Conservation (phyloP, 371 early-diverging fungal genomes). For the Coemansia sp. region DNA sequence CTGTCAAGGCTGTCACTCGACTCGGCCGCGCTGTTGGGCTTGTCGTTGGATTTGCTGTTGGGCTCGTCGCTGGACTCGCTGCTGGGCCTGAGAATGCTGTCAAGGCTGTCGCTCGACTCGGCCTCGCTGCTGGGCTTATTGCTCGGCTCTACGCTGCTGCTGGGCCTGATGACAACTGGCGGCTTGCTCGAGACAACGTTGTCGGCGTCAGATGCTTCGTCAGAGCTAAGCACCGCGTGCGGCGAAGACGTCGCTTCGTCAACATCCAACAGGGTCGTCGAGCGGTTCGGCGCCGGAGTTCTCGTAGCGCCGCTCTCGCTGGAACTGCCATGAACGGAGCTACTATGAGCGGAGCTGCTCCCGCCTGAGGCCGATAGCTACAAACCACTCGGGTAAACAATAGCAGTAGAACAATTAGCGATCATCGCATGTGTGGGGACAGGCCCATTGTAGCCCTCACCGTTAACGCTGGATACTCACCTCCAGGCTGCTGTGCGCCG, state of each 20-base stretch:
- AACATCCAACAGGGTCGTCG: neutral
- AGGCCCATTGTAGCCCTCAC: too few relatives aligned
- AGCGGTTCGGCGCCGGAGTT: neutral
- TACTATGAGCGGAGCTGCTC: neutral
- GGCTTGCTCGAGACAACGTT: neutral
- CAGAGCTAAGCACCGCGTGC: neutral
- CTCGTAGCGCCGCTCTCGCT: neutral
- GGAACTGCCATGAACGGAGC: neutral
- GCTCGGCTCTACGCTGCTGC: neutral
- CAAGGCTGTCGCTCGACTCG: neutral
- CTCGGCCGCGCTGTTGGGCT: neutral
- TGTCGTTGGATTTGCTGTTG: neutral
- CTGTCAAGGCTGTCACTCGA: neutral
- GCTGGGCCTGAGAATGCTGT: neutral
- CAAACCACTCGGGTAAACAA: constrained; percentile 6
- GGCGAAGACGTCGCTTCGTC: neutral
- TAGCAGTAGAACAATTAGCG: constrained; percentile 1
- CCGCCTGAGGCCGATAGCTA: neutral
- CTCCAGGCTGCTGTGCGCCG: neutral
- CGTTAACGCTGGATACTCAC: neutral
- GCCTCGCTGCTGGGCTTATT: constrained; percentile 1
- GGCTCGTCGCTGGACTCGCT: neutral
- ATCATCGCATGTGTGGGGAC: neutral
- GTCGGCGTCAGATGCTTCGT: neutral
- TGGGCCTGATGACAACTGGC: constrained; percentile 2